Base-by-base conservation (phyloP, 495 filamentous ascomycete genomes). In the Lophiotrema nucula region DNA sequence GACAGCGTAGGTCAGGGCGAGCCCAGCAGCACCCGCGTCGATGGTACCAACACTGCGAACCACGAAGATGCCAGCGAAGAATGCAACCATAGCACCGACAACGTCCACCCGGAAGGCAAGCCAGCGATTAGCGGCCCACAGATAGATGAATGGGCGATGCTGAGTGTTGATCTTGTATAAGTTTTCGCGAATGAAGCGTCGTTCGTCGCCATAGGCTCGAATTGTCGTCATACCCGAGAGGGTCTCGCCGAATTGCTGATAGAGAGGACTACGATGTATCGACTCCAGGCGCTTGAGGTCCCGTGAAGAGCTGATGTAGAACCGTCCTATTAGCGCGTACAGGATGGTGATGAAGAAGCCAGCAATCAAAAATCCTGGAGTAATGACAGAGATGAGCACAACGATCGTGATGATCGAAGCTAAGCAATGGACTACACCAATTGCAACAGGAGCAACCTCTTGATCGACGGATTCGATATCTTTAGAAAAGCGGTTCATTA, bases 401-500 rank as follows among this genome's bases (percentile, higher is more conserved):
- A 97, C 84, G 57, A 96, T 96, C 58, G 91, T 92, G 53, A 96
- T 66, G 27, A 98, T 89, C 3, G 85, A 86, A 4, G 81, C 85
- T 25, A 89, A 60, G 57, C 81, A 84, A 66, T 87, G 82, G 31
- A 89, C 76, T 68, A 87, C 82, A 21, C 87, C 85, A 47, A 90
- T 88, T 19, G 95, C 91, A 51, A 96, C 83, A 18, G 92, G 88
- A 1, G 93, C 91, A 53, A 97, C 88, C 69, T 97, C 93, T 71
- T 99, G 95, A 60, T 99, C 95, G 56, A 99, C 78, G 4, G 90
- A 84, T 69, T 99, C 93, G 23, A 97, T 79, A 71, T 97, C 95
- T 71, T 97, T 97, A 59, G 92, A 97, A 72, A 99, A 99, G 33
- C 95, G 81, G 71, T 99, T 99, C 88, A 97, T 97, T 60, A 99